Evolutionary conservation across 805 yeast species (phyloP).

Genomic region (Priceomyces melissophilus): DNA sequence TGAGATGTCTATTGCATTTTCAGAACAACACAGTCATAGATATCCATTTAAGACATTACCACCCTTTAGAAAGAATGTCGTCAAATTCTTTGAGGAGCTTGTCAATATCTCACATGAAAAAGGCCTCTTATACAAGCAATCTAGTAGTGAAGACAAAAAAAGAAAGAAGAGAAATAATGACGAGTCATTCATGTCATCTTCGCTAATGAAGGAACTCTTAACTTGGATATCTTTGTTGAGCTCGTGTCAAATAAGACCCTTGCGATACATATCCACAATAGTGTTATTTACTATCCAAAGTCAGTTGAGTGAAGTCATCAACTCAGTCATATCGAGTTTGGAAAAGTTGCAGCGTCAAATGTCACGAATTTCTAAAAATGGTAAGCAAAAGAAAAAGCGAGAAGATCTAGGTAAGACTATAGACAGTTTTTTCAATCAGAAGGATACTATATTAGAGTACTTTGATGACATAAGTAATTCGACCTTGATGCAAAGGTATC

Average conservation of each 20-base stretch:
- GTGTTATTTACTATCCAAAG: slow-evolving; percentile 60
- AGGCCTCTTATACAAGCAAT: slow-evolving; percentile 49
- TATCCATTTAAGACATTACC: slow-evolving; percentile 55
- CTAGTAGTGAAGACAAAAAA: slow-evolving; percentile 18
- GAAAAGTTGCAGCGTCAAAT: slow-evolving; percentile 47
- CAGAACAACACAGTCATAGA: slow-evolving; percentile 61
- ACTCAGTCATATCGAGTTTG: slow-evolving; percentile 28
- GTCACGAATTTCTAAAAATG: slow-evolving; percentile 20
- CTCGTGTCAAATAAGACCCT: slow-evolving; percentile 63
- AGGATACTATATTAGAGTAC: slow-evolving; percentile 50
- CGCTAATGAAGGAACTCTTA: slow-evolving; percentile 52
- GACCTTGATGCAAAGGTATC: slow-evolving; percentile 70
- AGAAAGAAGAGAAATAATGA: slow-evolving; percentile 6
- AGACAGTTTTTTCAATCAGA: slow-evolving; percentile 37
- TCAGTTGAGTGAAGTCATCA: slow-evolving; percentile 50
- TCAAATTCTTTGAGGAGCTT: slow-evolving; percentile 53
- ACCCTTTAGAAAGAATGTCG: slow-evolving; percentile 51
- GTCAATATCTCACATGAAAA: slow-evolving; percentile 55
- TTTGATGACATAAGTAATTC: slow-evolving; percentile 64
- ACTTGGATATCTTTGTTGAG: slow-evolving; percentile 78
- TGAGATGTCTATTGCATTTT: slow-evolving; percentile 64
- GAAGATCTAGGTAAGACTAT: slow-evolving; percentile 44
- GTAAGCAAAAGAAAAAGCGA: slow-evolving; percentile 32
- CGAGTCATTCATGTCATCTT: slow-evolving; percentile 26
- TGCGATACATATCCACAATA: slow-evolving; percentile 65